Evolutionary conservation across 1,284 basidiomycete genomes (phyloP), one percentile per base, ranked within the genome.

Genomic region (Rhizopogon hawkerae): DNA sequence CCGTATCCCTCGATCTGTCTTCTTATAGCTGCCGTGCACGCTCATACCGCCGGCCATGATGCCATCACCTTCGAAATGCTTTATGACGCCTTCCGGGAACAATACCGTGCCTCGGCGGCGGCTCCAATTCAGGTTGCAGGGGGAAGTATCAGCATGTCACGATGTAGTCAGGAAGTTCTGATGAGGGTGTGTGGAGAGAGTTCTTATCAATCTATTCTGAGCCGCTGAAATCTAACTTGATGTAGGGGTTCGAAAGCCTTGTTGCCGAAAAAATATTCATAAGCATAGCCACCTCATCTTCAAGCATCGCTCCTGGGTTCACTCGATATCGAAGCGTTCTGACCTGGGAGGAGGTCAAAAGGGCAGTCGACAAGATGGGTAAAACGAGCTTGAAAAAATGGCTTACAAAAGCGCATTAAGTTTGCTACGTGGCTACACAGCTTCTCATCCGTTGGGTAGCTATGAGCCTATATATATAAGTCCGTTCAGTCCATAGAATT

Each of bases 61-160:
- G 61, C 62, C 5, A 76, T 89, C 60, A 90, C 82, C 2, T 91
- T 90, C 60, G 87, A 89, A 61, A 85, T 89, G 82, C 71, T 91
- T 3, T 70, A 81, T 54, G 81, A 86, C 42, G 69, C 71, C 14
- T 85, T 88, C 62, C 74, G 75, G 29, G 76, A 77, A 50, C 85
- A 88, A 63, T 72, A 85, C 14, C 79, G 81, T 21, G 73, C 78
- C 14, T 84, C 84, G 3, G 71, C 72, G 13, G 77, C 81, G 11
- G 85, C 85, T 0, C 86, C 86, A 1, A 77, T 89, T n/a, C 79
- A 83, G 49, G 61, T 87, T 26, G 78, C 79, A 47, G 84, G 85
- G 2, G 81, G 79, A 2, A 78, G 79, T 46, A 83, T 89, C 48
- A 85, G 85, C 2, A 88, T 89, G 85, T 69, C 81, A 23, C 73